Percentiles rank a stretch among this genome's conserved stretches.
phyloP scores from a whole-genome alignment of 73 alveolate species.

The Tetrahymena thermophila region DNA sequence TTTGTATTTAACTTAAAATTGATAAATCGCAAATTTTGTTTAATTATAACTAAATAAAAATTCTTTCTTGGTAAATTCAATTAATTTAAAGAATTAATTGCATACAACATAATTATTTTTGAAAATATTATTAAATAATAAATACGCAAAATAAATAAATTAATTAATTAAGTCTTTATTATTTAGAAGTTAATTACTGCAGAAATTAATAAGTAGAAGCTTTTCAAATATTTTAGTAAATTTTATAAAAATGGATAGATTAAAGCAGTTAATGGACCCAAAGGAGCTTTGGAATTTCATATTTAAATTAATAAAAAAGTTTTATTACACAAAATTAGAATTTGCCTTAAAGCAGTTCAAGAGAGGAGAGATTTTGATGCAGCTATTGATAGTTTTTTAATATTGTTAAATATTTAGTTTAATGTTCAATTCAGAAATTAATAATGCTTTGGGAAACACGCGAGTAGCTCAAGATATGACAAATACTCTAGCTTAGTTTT shows the following conservation, averaged over 20 bases:
- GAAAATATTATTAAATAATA: not conserved
- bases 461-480: not conserved
- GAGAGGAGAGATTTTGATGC: not conserved
- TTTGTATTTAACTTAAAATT: too few relatives aligned
- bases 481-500: not conserved
- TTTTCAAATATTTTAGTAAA: not conserved
- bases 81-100: too few relatives aligned
- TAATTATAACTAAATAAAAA: too few relatives aligned
- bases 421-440: not conserved
- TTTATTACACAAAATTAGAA: not conserved
- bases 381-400: not conserved
- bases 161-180: not conserved
- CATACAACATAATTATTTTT: too few relatives aligned
- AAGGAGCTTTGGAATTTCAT: not conserved
- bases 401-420: not conserved
- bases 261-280: not conserved
- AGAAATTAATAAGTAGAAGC: not conserved
- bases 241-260: not conserved
- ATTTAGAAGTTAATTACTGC: not conserved
- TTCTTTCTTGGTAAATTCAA: too few relatives aligned
- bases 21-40: not conserved
- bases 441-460: not conserved
- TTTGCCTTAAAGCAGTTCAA: not conserved
- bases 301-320: not conserved
- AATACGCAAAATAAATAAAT: not conserved